phyloP scores from a whole-genome alignment of 768 basidiomycete species.

The Pulveroboletus frians region DNA sequence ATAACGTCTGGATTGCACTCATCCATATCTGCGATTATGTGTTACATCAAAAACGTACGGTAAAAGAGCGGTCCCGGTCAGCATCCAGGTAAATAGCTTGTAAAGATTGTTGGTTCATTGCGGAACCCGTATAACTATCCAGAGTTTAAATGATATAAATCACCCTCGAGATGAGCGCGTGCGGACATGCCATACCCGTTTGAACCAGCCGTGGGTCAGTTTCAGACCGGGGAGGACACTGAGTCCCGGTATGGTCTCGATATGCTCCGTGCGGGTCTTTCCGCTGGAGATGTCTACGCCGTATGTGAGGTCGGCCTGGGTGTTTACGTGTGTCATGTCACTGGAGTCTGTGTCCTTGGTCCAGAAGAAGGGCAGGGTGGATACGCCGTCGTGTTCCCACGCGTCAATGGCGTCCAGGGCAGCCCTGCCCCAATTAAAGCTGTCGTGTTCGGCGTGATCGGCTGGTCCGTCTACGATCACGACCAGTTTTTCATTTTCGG shows the following conservation, averaged over 20 bases:
- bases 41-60: neutral
- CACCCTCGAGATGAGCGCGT: slow-evolving; percentile 18
- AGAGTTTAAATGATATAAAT: slow-evolving; percentile 5
- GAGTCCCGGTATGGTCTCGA: slow-evolving; percentile 19
- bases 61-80: slow-evolving; percentile 1
- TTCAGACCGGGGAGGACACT: slow-evolving; percentile 21
- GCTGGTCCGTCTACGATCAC: slow-evolving; percentile 72
- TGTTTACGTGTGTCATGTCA: slow-evolving; percentile 20
- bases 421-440: slow-evolving; percentile 76
- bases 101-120: neutral
- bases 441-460: slow-evolving; percentile 45
- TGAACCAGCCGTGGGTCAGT: slow-evolving; percentile 28
- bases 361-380: slow-evolving; percentile 46
- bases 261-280: slow-evolving; percentile 17
- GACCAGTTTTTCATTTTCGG: slow-evolving; percentile 56
- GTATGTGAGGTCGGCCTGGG: neutral
- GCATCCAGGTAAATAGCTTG: slow-evolving; percentile 1
- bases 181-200: slow-evolving; percentile 32
- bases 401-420: slow-evolving; percentile 56
- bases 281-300: neutral
- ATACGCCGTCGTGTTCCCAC: slow-evolving; percentile 44
- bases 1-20: too few relatives aligned
- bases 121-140: neutral
- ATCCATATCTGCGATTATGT: slow-evolving; percentile 1
- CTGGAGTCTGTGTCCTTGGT: slow-evolving; percentile 35